phyloP scores from a whole-genome alignment of 164 flowering plant genomes.

The Vitis amurensis region DNA sequence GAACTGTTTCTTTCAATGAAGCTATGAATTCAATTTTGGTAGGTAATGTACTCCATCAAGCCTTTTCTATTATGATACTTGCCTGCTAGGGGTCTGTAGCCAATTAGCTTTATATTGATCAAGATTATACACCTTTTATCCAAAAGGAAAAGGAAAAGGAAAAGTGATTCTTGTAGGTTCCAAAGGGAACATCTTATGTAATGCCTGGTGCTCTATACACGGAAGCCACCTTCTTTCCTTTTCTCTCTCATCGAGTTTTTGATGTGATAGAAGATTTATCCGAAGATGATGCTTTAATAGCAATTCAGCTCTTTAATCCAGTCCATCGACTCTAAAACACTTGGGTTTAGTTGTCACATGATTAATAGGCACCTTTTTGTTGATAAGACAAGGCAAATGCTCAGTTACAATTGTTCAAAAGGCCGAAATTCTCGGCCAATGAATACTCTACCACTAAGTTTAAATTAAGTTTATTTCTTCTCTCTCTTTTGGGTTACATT shows the following conservation, averaged over 20 bases:
- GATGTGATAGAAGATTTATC: conserved; percentile 16
- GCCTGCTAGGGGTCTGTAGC: background rate
- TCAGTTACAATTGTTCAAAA: conserved; percentile 7
- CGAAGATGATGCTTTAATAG: background rate
- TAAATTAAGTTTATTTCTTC: background rate
- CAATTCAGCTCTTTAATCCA: conserved; percentile 9
- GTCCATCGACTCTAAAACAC: background rate
- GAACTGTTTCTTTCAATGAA: too few species aligned
- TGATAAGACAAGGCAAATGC: conserved; percentile 12
- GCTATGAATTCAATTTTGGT: too few species aligned
- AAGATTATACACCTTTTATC: background rate
- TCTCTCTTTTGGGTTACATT: background rate
- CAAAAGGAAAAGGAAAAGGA: conserved; percentile 3
- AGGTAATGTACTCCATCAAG: too few species aligned
- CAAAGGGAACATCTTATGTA: conserved; percentile 6
- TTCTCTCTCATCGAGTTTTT: conserved; percentile 8
- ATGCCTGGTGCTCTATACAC: conserved; percentile 14
- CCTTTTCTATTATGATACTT: too few species aligned
- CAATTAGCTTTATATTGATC: background rate
- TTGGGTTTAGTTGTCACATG: conserved; percentile 5
- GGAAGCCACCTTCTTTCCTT: conserved; percentile 14
- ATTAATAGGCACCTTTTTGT: conserved; percentile 4
- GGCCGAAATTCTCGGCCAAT: conserved; percentile 31
- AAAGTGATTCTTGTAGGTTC: conserved; percentile 8
- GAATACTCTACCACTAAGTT: conserved; percentile 20